phyloP scores from a whole-genome alignment of 2,329 filamentous ascomycete genomes.

The Anthostomella pinea region DNA sequence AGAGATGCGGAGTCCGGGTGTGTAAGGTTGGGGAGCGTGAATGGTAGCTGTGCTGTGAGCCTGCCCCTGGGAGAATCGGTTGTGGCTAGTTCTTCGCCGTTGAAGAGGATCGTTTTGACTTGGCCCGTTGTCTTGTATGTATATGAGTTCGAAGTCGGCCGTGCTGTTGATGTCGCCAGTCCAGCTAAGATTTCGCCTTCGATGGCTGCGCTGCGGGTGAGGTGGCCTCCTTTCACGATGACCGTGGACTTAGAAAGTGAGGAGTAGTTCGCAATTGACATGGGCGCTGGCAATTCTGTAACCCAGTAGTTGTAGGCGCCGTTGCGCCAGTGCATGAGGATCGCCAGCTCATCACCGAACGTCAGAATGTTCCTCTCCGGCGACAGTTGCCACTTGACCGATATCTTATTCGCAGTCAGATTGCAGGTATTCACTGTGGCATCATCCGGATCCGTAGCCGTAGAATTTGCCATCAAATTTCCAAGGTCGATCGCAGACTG shows the following conservation, averaged over 20 bases:
- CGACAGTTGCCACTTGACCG: slow-evolving; percentile 49
- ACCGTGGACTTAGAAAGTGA: slow-evolving; percentile 35
- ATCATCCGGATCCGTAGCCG: slow-evolving; percentile 8
- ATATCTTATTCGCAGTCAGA: slow-evolving; percentile 9
- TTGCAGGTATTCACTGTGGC: slow-evolving; percentile 16
- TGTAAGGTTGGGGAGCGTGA: slow-evolving; percentile 29
- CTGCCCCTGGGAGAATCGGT: slow-evolving; percentile 35
- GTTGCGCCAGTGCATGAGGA: slow-evolving; percentile 60
- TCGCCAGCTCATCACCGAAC: slow-evolving; percentile 45
- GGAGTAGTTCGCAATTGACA: slow-evolving; percentile 31
- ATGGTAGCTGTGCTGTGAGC: slow-evolving; percentile 13
- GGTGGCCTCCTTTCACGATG: slow-evolving; percentile 62
- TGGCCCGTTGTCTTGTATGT: slow-evolving; percentile 54
- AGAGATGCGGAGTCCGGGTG: slow-evolving; percentile 58
- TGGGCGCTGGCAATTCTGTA: slow-evolving; percentile 47
- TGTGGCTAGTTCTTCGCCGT: slow-evolving; percentile 44
- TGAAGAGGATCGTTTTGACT: slow-evolving; percentile 55
- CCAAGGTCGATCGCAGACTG: slow-evolving; percentile 52
- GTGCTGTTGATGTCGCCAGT: slow-evolving; percentile 72
- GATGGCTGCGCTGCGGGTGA: slow-evolving; percentile 59
- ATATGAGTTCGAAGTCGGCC: slow-evolving; percentile 65
- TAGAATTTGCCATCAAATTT: slow-evolving; percentile 10
- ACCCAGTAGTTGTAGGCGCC: slow-evolving; percentile 69
- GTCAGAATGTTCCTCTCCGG: slow-evolving; percentile 50
- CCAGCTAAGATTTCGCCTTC: slow-evolving; percentile 52